Base-by-base conservation (phyloP, 306 rosid genomes). In the Prunus dulcis region DNA sequence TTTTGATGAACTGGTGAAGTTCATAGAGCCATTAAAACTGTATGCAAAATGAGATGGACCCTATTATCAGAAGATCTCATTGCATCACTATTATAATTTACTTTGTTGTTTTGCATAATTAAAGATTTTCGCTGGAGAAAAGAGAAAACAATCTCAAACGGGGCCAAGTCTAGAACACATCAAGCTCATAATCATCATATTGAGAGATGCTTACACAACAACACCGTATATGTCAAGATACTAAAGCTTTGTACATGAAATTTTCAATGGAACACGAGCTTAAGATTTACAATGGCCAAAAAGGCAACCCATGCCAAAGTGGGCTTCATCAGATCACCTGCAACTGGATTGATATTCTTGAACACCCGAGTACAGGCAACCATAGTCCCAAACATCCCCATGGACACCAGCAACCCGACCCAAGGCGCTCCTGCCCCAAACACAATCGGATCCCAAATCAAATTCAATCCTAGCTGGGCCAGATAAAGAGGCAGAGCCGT, bases 391-490 rank as follows among this genome's bases (percentile, higher is more conserved):
- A 86, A 61, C 83, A 80, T 47, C 0, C 81, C 92, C 51, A 81
- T 18, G 41, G 86, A 84, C 47, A 86, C 34, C 0, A 83, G 2
- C 68, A 88, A n/a, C 1, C 93, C 96, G 9, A 83, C 41, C 76
- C 82, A 41, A 0, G 73, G 69, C 0, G 93, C 82, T 2, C 92
- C 88, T 12, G 82, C 82, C 1, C 87, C 89, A 3, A 95, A 64
- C 52, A 90, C 84, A 12, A 92, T 14, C 4, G 85, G 92, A 46
- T 89, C 86, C 97, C 97, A 95, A 0, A 81, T 41, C 67, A 87
- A 28, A 2, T 87, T 66, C 64, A 85, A 30, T 5, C 75, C 64
- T 2, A 88, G 80, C 58, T 89, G 93, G 65, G 88, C 60, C 78
- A 76, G 19, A 78, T 89, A 95, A 2, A 89, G 77, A 14, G 74